A percentile compares a stretch with the other conserved stretches of the same genome.
phyloP scores from a whole-genome alignment of 73 alveolate species.

The Uronychia binucleata region DNA sequence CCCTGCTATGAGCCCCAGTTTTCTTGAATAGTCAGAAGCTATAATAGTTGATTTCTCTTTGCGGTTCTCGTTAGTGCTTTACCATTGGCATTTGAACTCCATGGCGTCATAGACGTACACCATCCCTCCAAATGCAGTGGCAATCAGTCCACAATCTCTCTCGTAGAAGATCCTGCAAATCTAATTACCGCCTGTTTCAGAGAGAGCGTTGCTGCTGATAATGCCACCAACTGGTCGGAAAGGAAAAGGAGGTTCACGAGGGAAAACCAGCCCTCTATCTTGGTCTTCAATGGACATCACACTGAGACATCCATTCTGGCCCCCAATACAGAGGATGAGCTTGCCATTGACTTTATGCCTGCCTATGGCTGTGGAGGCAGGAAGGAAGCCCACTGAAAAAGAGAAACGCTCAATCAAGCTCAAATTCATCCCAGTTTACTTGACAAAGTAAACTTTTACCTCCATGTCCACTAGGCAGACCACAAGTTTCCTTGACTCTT shows the following conservation, averaged over 20 bases:
- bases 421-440: conserved; percentile 23
- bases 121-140: conserved; percentile 31
- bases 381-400: not conserved
- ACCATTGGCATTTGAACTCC: conserved; percentile 53
- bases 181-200: not conserved
- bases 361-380: not conserved
- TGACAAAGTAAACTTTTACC: conserved; percentile 12
- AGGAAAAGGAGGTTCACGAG: not conserved
- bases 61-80: not conserved
- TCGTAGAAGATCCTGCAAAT: conserved; percentile 25
- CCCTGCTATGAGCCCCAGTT: conserved; percentile 25
- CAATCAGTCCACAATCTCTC: conserved; percentile 39
- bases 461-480: conserved; percentile 44
- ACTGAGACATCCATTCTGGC: conserved; percentile 18
- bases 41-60: conserved; percentile 39
- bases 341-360: conserved; percentile 32
- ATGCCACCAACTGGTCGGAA: not conserved
- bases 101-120: conserved; percentile 44
- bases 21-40: conserved; percentile 31
- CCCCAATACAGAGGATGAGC: conserved; percentile 28
- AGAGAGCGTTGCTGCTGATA: not conserved
- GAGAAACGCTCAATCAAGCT: not conserved
- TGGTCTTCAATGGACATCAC: conserved; percentile 16
- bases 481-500: conserved; percentile 15
- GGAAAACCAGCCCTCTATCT: conserved; percentile 15